Evolutionary conservation across 2,329 filamentous ascomycete genomes (phyloP), one percentile per base, ranked within the genome.

Genomic region (Talaromyces sp.): DNA sequence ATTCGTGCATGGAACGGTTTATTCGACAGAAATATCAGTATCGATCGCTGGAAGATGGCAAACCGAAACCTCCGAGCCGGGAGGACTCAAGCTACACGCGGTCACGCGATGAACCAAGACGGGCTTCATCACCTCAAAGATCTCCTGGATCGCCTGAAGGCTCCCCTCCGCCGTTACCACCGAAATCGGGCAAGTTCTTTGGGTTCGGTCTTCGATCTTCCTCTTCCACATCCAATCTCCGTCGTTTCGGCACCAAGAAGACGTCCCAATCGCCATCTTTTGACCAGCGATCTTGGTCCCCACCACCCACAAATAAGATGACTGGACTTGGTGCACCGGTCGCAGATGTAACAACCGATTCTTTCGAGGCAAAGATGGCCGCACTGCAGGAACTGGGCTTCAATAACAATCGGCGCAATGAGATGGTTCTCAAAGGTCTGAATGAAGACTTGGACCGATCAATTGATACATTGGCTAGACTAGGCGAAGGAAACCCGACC

Each of bases 11-110:
- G 88, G 94, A 99, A 75, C 85, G 90, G 55, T 97, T 93, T 72
- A 96, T 99, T 62, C 83, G 93, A 55, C 87, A 93, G 67, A 99
- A 99, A 74, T 99, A 99, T 74, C 86, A 92, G 69, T 86, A 87
- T 63, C 78, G 81, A 52, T 75, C 79, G 13, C 79, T 84, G 58
- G 76, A 77, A 52, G 71, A 76, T 61, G 74, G 71, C 39, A 75
- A 69, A 61, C 76, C 69, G 30, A 74, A 75, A 55, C 75, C 74
- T 16, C 73, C 69, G 45, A 79, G 77, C 59, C 75, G 80, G 65
- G 76, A 83, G 56, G 79, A 85, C 62, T 80, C 83, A 6, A 82
- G 81, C 52, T 83, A 83, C 57, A 82, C 77, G 44, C 72, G 70
- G 19, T 33, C 16, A 42, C 41, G 19, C 14, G 41, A 51, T 35